Evolutionary conservation across 192 early-diverging fungal genomes (phyloP).

Genomic region (Lobulomyces angularis): DNA sequence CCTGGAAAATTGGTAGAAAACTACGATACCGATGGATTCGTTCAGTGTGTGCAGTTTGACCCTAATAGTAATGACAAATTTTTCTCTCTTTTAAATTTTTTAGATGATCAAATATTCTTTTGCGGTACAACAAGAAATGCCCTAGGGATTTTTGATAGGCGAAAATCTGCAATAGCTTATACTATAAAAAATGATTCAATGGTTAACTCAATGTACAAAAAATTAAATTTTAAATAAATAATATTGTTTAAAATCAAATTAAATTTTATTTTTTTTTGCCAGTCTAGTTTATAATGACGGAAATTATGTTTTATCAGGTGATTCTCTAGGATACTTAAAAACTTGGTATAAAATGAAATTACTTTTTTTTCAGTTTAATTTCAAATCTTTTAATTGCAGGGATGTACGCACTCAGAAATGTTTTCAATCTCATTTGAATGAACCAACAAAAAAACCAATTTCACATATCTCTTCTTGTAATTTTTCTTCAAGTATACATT

Average conservation of each 20-base stretch:
- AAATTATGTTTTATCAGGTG: constrained; percentile 62
- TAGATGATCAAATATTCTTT: constrained; percentile 65
- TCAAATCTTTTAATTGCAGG: too few species aligned
- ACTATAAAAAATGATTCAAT: constrained; percentile 56
- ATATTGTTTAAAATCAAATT: constrained; percentile 3
- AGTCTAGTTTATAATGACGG: constrained; percentile 57
- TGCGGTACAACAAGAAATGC: constrained; percentile 64
- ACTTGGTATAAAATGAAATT: constrained; percentile 82
- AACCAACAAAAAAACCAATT: constrained; percentile 59
- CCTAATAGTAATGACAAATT: constrained; percentile 42
- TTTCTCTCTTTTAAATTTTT: constrained; percentile 10
- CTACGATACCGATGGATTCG: constrained; percentile 67
- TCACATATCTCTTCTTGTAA: constrained; percentile 39
- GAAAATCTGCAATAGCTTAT: constrained; percentile 11
- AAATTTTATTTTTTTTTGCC: neutral
- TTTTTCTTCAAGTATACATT: neutral
- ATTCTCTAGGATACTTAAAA: constrained; percentile 75
- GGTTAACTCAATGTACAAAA: constrained; percentile 72
- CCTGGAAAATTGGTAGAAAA: constrained; percentile 44
- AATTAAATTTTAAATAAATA: too few species aligned
- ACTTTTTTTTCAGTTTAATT: constrained; percentile 13
- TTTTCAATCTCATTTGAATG: constrained; percentile 47
- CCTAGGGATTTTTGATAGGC: constrained; percentile 53
- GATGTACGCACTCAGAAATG: too few species aligned
- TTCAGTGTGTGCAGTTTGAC: constrained; percentile 70